Base-by-base conservation (phyloP, 1,284 basidiomycete species). In the Termitomyces sp. region DNA sequence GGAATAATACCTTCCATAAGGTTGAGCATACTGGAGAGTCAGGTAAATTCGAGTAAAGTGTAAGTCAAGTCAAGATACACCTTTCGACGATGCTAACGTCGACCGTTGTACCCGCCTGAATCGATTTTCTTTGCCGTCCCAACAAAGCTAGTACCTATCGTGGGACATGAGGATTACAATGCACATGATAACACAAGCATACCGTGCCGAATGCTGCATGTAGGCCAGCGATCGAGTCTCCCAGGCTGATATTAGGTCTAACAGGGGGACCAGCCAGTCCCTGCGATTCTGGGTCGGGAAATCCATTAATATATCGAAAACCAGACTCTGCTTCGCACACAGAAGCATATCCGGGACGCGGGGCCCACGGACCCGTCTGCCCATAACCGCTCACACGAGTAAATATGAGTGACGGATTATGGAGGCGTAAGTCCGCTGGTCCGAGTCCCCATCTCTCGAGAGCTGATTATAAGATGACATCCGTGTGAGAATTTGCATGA, bases 51-150 rank as follows among this genome's bases (percentile, higher is more conserved):
- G 8, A 34, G 17, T 21, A 2, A 17, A 19, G 19, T 0, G 15
- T 31, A 46, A 46, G 15, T 40, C 17, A 19, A 46, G 5, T 15
- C 26, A 45, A 12, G 28, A 43, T 42, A n/a, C 53, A 78, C 85
- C 85, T 87, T 65, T 86, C 85, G 60, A 86, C 72, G 26, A 88
- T 87, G 67, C 85, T 87, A 17, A 88, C 85, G 62, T 88, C 85
- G n/a, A 88, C 84, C 0, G 77, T 83, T 55, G 77, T 78, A 5
- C 84, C 82, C 0, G 70, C 72, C 8, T 64, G 65, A 1, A 75
- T 75, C 33, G 69, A 66, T 53, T 73, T 73, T 46, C 72, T 70
- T 47, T 76, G 75, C 44, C 79, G 70, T 8, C 79, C 72, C 6
- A 90, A 74, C 31, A 94, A 76, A 17, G 92, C 92, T 8, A 94